phyloP scores from a whole-genome alignment of 495 filamentous ascomycete genomes.

The Glutinoglossum americanum region DNA sequence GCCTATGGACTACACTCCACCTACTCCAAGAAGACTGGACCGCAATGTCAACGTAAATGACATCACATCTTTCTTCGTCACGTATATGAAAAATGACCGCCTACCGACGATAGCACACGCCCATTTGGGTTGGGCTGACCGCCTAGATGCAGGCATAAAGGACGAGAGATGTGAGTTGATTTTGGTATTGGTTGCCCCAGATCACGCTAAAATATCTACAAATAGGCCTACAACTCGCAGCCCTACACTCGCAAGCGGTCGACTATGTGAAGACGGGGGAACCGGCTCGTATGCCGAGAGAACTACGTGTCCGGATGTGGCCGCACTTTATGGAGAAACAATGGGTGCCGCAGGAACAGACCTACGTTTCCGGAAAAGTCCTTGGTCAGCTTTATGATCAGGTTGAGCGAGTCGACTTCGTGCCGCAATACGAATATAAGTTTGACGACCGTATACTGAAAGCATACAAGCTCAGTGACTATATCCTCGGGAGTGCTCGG shows the following conservation, averaged over 20 bases:
- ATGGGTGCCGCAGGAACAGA: conserved; percentile 22
- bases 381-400: conserved; percentile 70
- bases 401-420: conserved; percentile 44
- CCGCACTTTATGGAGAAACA: conserved; percentile 88
- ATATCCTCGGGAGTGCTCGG: conserved; percentile 33
- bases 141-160: conserved; percentile 35
- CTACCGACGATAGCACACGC: conserved; percentile 62
- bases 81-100: conserved; percentile 81
- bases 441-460: conserved; percentile 66
- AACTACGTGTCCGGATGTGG: conserved; percentile 36
- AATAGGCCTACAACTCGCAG: conserved; percentile 42
- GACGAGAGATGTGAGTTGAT: conserved; percentile 35
- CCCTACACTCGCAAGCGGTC: conserved; percentile 73
- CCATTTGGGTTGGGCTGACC: conserved; percentile 63
- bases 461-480: conserved; percentile 30
- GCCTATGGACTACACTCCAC: conserved; percentile 51
- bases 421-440: conserved; percentile 38
- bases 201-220: neutral
- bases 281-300: conserved; percentile 41
- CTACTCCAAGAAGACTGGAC: conserved; percentile 25
- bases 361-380: conserved; percentile 47
- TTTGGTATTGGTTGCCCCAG: neutral
- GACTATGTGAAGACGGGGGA: conserved; percentile 85
- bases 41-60: conserved; percentile 42
- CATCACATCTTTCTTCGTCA: conserved; percentile 68